Percentiles rank a stretch among this genome's conserved stretches.
Evolutionary conservation across 208 protist genomes (phyloP).

Genomic region (Trypanosoma grayi): DNA sequence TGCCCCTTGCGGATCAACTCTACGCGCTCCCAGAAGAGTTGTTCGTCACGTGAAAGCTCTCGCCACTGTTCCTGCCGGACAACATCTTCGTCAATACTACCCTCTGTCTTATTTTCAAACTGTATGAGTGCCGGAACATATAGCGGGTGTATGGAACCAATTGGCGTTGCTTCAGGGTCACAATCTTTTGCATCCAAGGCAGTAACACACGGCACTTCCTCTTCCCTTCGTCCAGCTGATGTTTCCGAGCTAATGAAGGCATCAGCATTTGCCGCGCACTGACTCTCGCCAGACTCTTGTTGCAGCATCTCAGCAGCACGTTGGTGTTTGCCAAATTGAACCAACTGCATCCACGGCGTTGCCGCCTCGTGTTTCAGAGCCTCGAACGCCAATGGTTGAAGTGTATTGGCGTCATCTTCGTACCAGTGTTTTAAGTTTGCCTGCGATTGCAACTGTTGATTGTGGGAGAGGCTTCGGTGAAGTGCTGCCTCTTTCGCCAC

Average conservation of each 20-base stretch:
- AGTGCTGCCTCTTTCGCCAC: constrained; percentile 72
- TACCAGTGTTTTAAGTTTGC: constrained; percentile 69
- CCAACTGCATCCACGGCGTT: constrained; percentile 80
- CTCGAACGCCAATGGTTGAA: constrained; percentile 55
- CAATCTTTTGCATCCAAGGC: constrained; percentile 48
- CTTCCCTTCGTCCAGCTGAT: neutral
- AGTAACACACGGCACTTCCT: constrained; percentile 7
- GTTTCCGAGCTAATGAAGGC: too few relatives aligned
- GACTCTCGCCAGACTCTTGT: neutral
- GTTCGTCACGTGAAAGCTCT: constrained; percentile 79
- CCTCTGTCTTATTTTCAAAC: constrained; percentile 39
- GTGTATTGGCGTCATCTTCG: constrained; percentile 67
- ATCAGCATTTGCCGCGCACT: too few relatives aligned
- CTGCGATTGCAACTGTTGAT: constrained; percentile 38
- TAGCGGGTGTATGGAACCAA: constrained; percentile 69
- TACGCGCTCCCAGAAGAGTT: constrained; percentile 83
- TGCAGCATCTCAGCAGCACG: constrained; percentile 1
- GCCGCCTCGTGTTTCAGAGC: constrained; percentile 52
- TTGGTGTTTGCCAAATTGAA: constrained; percentile 51
- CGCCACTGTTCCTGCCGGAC: constrained; percentile 61
- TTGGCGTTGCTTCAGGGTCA: constrained; percentile 50
- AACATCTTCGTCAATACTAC: constrained; percentile 33
- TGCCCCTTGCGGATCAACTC: constrained; percentile 83
- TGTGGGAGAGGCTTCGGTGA: constrained; percentile 51
- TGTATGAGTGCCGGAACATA: constrained; percentile 66